Evolutionary conservation across 371 early-diverging fungal genomes (phyloP).

Genomic region (Lichtheimia hyalospora): DNA sequence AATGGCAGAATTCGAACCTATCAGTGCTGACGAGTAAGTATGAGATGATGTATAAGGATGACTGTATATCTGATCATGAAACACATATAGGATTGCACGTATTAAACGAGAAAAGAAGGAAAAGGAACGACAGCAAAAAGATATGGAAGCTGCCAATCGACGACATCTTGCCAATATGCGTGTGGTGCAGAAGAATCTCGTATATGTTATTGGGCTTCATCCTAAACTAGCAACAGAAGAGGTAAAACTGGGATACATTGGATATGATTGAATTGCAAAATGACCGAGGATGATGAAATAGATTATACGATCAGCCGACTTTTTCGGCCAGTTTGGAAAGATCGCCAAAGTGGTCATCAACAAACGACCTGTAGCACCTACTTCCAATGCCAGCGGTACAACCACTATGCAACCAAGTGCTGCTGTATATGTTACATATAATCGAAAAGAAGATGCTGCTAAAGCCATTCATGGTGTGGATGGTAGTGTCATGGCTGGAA

Average conservation of each 20-base stretch:
- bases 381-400: constrained; percentile 44
- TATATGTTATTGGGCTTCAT: constrained; percentile 93
- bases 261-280: neutral
- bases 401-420: constrained; percentile 57
- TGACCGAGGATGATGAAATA: constrained; percentile 26
- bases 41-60: neutral
- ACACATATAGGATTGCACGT: constrained; percentile 50
- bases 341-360: constrained; percentile 91
- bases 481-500: constrained; percentile 87
- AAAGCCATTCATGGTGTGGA: constrained; percentile 91
- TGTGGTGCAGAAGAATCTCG: constrained; percentile 93
- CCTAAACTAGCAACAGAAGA: constrained; percentile 86
- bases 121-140: constrained; percentile 87
- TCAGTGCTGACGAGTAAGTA: constrained; percentile 86
- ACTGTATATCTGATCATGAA: neutral
- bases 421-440: constrained; percentile 91
- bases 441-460: constrained; percentile 85
- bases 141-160: constrained; percentile 83
- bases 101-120: constrained; percentile 80
- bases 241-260: constrained; percentile 39
- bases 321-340: constrained; percentile 97
- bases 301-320: constrained; percentile 80
- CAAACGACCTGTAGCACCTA: constrained; percentile 61
- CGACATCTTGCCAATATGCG: constrained; percentile 88
- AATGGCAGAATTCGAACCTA: constrained; percentile 84